Base-by-base conservation (phyloP, 768 basidiomycete genomes). In the Mycena metata region DNA sequence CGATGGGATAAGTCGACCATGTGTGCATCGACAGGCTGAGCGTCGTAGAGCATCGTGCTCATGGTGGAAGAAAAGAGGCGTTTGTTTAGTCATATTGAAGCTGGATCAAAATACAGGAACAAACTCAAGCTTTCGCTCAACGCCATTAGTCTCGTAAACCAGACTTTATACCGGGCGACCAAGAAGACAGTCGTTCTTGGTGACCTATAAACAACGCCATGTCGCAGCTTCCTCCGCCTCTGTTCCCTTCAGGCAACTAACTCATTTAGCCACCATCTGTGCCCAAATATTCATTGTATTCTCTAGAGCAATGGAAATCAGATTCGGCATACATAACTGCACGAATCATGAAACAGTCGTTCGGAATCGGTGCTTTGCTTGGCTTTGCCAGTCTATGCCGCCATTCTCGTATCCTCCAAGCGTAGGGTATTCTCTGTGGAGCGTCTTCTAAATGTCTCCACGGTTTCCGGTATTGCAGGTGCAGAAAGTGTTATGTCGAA, bases 1-100 rank as follows among this genome's bases (percentile, higher is more conserved):
- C 90, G 61, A 77, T 78, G 46, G 80, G 78, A 72, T 85, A 90
- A n/a, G 78, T 91, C 89, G 56, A 86, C 77, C 90, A 91, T 91
- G 76, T 84, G 39, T 4, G 39, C 15, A 15, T 39, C 39, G 39
- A 39, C 39, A 15, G 39, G 39, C 39, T 39, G 89, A 17, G 89
- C 81, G 79, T 91, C 90, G 77, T 82, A 89, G 61, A 87, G 75
- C 82, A 85, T 81, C 54, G 80, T 81, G 66, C 79, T 64, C 69
- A 71, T 69, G 78, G 82, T 83, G 67, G 73, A 67, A 56, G 59
- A 66, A 71, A 61, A 69, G 66, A 64, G 62, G 58, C 15, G 17
- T 41, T 23, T 23, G 23, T 21, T 12, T 10, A 30, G 30, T 30
- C 30, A 30, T 6, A 6, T 3, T 30, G 30, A 30, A 6, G 30